These are phyloP conservation scores for Solanum lignicaule DNA, from an alignment of 257 asterid genomes.

Conservation along the genomic window DNA sequence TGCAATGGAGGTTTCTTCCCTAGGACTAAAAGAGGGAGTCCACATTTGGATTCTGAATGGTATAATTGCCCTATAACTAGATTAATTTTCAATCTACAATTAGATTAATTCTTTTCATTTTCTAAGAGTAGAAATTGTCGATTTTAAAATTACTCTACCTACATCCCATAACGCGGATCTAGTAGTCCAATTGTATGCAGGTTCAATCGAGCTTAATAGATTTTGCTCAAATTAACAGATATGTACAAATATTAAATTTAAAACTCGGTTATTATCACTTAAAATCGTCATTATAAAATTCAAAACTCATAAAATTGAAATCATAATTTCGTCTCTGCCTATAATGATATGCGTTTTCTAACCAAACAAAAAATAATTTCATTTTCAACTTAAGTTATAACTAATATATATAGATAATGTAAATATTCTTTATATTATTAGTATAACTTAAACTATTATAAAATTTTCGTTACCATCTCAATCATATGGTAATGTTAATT, in stretches of 20 bases:
- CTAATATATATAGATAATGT: not conserved
- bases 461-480: not conserved
- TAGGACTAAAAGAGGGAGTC: no score
- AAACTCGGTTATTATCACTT: fast-evolving
- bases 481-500: not conserved
- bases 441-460: not conserved
- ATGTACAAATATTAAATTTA: no score
- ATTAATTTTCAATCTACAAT: no score
- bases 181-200: no score
- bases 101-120: not conserved
- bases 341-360: not conserved
- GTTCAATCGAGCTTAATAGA: no score
- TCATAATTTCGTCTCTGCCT: no score
- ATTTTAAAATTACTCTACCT: not conserved
- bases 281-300: no score
- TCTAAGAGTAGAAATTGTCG: not conserved
- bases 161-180: not conserved
- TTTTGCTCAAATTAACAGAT: not conserved
- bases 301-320: no score
- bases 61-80: not conserved
- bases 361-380: not conserved
- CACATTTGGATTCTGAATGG: no score
- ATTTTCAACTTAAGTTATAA: not conserved
- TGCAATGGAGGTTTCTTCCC: no score
- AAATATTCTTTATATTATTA: not conserved